These are phyloP conservation scores for Prillingera fragicola DNA, from an alignment of 1,284 basidiomycete species.

Conservation along the genomic window DNA sequence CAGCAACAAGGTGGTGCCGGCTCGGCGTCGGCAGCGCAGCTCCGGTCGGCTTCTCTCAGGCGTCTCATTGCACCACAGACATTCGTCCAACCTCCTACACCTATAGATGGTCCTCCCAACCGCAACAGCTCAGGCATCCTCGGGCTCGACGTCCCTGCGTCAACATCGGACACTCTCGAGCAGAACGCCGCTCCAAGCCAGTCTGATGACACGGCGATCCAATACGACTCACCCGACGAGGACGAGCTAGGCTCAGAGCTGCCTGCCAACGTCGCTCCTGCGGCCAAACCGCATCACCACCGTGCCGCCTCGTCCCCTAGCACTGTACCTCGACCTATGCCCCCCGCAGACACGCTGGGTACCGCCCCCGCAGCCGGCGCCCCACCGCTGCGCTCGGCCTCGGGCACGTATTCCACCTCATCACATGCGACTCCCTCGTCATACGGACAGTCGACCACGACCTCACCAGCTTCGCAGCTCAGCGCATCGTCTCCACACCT, in stretches of 20 bases:
- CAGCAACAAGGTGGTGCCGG: no score
- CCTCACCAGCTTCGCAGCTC: no score
- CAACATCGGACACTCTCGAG: not conserved
- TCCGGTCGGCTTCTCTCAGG: no score
- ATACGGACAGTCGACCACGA: no score
- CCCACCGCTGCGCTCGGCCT: no score
- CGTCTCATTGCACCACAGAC: conserved; percentile 25
- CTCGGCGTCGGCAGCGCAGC: no score
- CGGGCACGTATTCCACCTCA: no score
- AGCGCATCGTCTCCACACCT: no score
- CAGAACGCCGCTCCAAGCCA: not conserved
- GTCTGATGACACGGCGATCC: conserved; percentile 1
- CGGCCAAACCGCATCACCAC: not conserved
- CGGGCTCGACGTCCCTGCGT: not conserved
- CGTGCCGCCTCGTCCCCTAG: not conserved
- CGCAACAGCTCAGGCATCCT: not conserved
- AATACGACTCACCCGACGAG: conserved; percentile 26
- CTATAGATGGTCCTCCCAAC: conserved; percentile 13
- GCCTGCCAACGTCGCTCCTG: not conserved
- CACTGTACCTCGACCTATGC: no score
- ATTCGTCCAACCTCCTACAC: conserved; percentile 32
- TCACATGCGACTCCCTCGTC: no score
- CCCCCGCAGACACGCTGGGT: no score
- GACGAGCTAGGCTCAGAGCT: conserved; percentile 7
- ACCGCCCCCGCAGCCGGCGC: no score